Base-by-base conservation (phyloP, 805 yeast species). In the Ogataea populi-albae region DNA sequence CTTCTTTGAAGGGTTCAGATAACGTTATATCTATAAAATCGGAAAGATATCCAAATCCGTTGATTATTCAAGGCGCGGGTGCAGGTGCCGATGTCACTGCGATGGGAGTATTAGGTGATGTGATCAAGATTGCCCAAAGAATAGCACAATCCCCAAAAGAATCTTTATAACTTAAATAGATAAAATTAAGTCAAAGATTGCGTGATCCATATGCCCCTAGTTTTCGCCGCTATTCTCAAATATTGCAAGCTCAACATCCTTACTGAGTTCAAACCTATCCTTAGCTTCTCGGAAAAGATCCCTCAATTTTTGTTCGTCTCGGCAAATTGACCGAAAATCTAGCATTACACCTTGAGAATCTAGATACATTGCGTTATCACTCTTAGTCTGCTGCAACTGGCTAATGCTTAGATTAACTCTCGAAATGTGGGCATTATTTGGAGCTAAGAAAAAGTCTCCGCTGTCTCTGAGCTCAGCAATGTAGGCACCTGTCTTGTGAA, bases 11-110 rank as follows among this genome's bases (percentile, higher is more conserved):
- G 69, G 98, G 98, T 34, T 86, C 96, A 43, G 98, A 93, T 62
- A 93, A 93, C 58, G 96, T 93, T 41, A 82, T 93, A 43, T 81
- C 97, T 16, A 84, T 93, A 67, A 81, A 80, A 62, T 83, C 97
- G 21, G 80, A 86, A 60, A 84, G 99, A 68, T 93, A 93, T 65
- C 76, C 82, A 26, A 87, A 86, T 65, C 98, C 98, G 35, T 73
- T 93, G 60, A 82, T 93, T 45, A 75, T 93, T 53, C 98, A 93
- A 73, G 99, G 99, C 66, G 98, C 99, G 21, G 99, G 95, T 55
- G 81, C 81, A 52, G 93, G 94, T 47, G 79, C 81, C 35, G 81
- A 74, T 23, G 79, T 75, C 30, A 76, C 81, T 34, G 81, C 81
- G 27, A 61, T 61, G 54, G 99, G 98, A 64, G 97, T 93, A 28